These are phyloP conservation scores for Entomortierella lignicola DNA, from an alignment of 192 early-diverging fungal genomes.

Conservation along the genomic window DNA sequence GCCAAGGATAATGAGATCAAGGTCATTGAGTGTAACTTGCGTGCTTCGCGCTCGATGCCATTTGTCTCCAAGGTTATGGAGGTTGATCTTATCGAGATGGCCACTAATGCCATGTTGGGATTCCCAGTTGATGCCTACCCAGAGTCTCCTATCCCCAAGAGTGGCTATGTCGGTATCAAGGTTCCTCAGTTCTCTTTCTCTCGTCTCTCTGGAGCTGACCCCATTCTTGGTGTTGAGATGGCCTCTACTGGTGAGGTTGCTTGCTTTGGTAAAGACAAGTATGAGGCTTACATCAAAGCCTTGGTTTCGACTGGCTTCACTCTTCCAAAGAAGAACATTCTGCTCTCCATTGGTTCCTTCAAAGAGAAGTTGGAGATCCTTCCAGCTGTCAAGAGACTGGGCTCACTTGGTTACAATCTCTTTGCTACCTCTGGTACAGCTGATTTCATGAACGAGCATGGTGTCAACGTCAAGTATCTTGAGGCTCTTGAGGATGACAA, in stretches of 20 bases:
- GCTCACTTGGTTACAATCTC: conserved; percentile 87
- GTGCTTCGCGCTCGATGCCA: conserved; percentile 96
- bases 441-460: conserved; percentile 96
- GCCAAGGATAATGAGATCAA: conserved; percentile 99
- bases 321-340: conserved; percentile 94
- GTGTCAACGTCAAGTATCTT: conserved; percentile 90
- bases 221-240: conserved; percentile 99
- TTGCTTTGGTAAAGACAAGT: conserved; percentile 97
- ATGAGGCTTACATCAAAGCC: conserved; percentile 98
- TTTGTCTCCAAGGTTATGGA: conserved; percentile 98
- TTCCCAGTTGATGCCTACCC: conserved; percentile 87
- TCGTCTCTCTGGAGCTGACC: conserved; percentile 95
- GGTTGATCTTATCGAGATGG: conserved; percentile 96
- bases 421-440: conserved; percentile 98
- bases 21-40: conserved; percentile 99
- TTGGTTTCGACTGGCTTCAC: conserved; percentile 92
- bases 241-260: conserved; percentile 99
- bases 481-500: conserved; percentile 77
- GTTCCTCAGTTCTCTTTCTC: conserved; percentile 98
- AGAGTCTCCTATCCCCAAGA: conserved; percentile 70
- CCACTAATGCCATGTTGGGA: conserved; percentile 93
- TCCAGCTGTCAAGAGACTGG: conserved; percentile 86
- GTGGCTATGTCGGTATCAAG: conserved; percentile 93
- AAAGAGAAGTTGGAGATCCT: conserved; percentile 99
- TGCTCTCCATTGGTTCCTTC: conserved; percentile 97